phyloP scores from a whole-genome alignment of 768 basidiomycete genomes.

The Amanita thiersii region DNA sequence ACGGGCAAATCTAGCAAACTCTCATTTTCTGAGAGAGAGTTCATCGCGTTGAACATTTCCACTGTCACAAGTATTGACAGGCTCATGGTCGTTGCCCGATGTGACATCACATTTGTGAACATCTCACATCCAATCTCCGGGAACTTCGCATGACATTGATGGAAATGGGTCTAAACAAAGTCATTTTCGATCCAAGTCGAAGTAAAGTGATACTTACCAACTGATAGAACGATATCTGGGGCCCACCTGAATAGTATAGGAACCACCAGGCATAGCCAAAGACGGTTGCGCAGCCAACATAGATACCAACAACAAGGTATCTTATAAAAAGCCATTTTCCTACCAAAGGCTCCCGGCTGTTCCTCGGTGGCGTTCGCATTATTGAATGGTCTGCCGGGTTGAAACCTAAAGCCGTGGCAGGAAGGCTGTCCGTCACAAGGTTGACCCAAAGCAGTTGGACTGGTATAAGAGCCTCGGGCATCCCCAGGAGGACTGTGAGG shows the following conservation, averaged over 20 bases:
- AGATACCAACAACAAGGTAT: constrained; percentile 88
- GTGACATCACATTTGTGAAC: constrained; percentile 85
- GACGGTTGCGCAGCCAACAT: constrained; percentile 93
- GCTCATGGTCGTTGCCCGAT: constrained; percentile 90
- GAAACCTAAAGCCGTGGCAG: constrained; percentile 96
- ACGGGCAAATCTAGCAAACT: constrained; percentile 80
- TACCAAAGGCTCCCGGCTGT: constrained; percentile 85
- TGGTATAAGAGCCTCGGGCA: constrained; percentile 98
- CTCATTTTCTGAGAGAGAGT: constrained; percentile 97
- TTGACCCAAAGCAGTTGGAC: constrained; percentile 99
- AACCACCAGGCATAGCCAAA: constrained; percentile 99
- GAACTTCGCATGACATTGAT: constrained; percentile 78
- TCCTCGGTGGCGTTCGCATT: constrained; percentile 91
- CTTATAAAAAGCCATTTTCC: constrained; percentile 94
- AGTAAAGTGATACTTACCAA: constrained; percentile 48
- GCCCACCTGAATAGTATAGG: constrained; percentile 81
- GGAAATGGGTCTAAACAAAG: constrained; percentile 79
- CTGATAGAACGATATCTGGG: constrained; percentile 90
- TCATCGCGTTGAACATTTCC: constrained; percentile 98
- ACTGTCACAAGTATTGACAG: constrained; percentile 93
- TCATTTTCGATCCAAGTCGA: constrained; percentile 1
- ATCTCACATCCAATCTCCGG: constrained; percentile 92
- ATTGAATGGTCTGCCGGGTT: constrained; percentile 96
- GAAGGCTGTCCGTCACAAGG: constrained; percentile 92
- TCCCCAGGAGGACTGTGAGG: constrained; percentile 92